Conservation (phyloP, 1,139 yeast species). For the Eremothecium coryli region DNA sequence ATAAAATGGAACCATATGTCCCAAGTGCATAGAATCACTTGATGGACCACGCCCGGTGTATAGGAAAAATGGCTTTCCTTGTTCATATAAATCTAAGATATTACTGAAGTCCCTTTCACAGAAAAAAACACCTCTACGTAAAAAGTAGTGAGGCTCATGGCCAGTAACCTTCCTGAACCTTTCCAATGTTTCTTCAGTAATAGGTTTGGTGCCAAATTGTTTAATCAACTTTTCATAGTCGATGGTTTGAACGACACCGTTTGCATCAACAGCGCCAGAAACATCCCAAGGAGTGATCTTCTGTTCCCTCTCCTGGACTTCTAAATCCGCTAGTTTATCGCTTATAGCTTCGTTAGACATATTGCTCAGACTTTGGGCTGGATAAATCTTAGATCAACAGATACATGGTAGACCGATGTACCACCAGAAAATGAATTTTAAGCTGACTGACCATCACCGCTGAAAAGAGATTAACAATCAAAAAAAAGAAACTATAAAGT, state of each 20-base stretch:
- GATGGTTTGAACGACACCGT: constrained; percentile 74
- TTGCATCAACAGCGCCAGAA: constrained; percentile 91
- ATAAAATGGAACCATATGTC: constrained; percentile 91
- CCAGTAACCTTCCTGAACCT: constrained; percentile 82
- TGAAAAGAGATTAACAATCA: too few species aligned
- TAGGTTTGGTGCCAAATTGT: constrained; percentile 78
- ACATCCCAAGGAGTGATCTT: constrained; percentile 97
- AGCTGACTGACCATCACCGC: too few species aligned
- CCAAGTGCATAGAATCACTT: constrained; percentile 89
- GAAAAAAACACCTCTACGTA: constrained; percentile 87
- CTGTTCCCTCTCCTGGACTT: constrained; percentile 41
- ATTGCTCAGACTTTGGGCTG: too few species aligned
- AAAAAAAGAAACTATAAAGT: too few species aligned
- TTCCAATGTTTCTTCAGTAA: constrained; percentile 59
- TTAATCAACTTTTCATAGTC: constrained; percentile 81
- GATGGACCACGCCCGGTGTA: constrained; percentile 99
- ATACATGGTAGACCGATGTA: too few species aligned
- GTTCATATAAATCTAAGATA: constrained; percentile 83
- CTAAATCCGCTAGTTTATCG: constrained; percentile 1
- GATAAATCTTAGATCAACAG: too few species aligned
- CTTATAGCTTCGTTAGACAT: constrained; percentile 12
- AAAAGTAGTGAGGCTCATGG: constrained; percentile 81
- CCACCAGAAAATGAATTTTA: too few species aligned
- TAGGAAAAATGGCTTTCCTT: constrained; percentile 88
- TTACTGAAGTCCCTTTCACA: constrained; percentile 78